phyloP scores from a whole-genome alignment of 2,329 filamentous ascomycete species.

The Ascochyta clinopodiicola region DNA sequence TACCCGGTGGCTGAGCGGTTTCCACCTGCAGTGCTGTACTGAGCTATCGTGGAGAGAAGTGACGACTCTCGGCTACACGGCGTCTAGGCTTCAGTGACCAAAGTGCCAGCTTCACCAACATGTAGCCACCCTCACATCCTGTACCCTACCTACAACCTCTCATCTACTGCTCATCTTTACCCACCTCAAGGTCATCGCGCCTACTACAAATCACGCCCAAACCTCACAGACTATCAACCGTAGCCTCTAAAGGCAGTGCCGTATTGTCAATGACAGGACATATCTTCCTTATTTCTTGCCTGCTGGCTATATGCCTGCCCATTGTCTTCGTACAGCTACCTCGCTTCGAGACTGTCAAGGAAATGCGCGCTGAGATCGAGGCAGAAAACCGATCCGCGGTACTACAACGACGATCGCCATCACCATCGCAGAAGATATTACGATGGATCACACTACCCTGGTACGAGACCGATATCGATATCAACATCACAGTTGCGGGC shows the following conservation, averaged over 20 bases:
- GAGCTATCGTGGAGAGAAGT: not conserved
- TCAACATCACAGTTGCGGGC: not conserved
- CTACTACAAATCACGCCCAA: not conserved
- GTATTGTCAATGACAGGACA: conserved; percentile 3
- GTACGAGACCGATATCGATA: not conserved
- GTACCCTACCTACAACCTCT: not conserved
- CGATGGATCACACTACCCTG: conserved; percentile 13
- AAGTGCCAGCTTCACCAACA: not conserved
- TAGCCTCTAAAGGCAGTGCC: not conserved
- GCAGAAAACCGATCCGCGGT: conserved; percentile 23
- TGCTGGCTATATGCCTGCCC: conserved; percentile 31
- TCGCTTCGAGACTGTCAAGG: conserved; percentile 16
- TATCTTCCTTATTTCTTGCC: conserved; percentile 26
- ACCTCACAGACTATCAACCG: not conserved
- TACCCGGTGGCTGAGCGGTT: not conserved
- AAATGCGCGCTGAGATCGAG: conserved; percentile 13
- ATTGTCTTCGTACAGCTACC: conserved; percentile 33
- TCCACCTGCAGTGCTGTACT: not conserved
- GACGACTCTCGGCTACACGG: not conserved
- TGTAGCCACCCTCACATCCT: not conserved
- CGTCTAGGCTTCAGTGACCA: not conserved
- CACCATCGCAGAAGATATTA: conserved; percentile 3
- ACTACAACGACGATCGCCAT: conserved; percentile 14
- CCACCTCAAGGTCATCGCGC: not conserved
- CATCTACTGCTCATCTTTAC: not conserved